Evolutionary conservation across 768 basidiomycete genomes (phyloP), one percentile per base, ranked within the genome.

Genomic region (Amanita subjunquillea): DNA sequence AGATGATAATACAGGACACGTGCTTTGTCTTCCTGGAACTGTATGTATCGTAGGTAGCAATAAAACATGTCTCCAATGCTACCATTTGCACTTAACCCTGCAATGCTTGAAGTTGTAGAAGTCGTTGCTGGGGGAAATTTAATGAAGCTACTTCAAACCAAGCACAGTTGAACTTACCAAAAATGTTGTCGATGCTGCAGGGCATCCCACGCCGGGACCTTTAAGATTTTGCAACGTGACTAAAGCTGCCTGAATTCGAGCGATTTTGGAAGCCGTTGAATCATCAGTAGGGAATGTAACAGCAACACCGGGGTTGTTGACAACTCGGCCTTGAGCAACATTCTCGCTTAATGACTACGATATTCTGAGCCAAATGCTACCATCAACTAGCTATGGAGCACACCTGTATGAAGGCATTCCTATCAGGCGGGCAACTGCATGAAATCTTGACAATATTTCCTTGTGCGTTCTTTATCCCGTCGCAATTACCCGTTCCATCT

Each of bases 281-380:
- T 72, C 67, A 58, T 80, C 83, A 1, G 75, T 75, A 2, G 85
- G 86, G 74, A 85, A 90, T 12, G 75, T 71, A 2, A 87, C 67
- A 13, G 62, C 50, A 48, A 87, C 69, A 1, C 68, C 61, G 8
- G 85, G 80, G 63, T 87, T 87, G 65, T 86, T 82, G 36, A 82
- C 73, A 3, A 75, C 84, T 86, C 3, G 30, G 30, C 30, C 30
- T 30, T 30, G 30, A 30, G 30, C 30, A 30, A 30, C 30, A 30
- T 30, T 81, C 12, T 69, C 69, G 54, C 71, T 74, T 44, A 83
- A 66, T 48, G 73, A 65, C 65, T 72, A 39, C 4, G 50, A 49
- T 53, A 13, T 23, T 22, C 6, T 70, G 68, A 30, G 30, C 8
- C 8, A 3, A 82, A 86, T 27, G 62, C 8, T 30, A 9, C 30